Evolutionary conservation across 2,329 filamentous ascomycete species (phyloP).

Genomic region (Nothomitra cinnamomea): DNA sequence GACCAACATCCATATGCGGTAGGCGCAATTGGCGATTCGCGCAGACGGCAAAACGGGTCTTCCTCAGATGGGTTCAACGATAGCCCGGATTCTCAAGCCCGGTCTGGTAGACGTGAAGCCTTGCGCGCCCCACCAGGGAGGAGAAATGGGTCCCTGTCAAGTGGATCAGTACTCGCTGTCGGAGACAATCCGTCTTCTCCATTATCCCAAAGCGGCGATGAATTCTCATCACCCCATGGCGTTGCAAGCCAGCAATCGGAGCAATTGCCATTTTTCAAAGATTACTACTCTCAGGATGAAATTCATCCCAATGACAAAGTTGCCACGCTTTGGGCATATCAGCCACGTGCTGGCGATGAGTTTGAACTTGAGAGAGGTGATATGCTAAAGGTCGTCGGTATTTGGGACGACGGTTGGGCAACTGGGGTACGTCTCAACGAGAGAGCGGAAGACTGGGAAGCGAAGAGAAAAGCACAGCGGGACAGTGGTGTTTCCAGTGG

Average conservation of each 20-base stretch:
- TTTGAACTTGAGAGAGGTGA: constrained; percentile 87
- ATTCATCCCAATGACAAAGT: constrained; percentile 86
- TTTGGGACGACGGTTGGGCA: constrained; percentile 99
- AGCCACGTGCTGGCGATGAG: constrained; percentile 82
- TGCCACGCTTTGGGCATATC: constrained; percentile 88
- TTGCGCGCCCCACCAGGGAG: constrained; percentile 45
- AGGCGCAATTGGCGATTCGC: constrained; percentile 16
- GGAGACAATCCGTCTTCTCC: constrained; percentile 58
- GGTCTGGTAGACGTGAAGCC: constrained; percentile 30
- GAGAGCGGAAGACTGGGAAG: constrained; percentile 77
- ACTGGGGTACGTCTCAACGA: constrained; percentile 76
- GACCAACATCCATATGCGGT: constrained; percentile 38
- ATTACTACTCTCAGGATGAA: constrained; percentile 95
- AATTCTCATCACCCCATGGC: constrained; percentile 71
- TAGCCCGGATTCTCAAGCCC: constrained; percentile 52
- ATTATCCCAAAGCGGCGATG: constrained; percentile 44
- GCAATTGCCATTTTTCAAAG: constrained; percentile 90
- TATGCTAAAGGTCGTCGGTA: constrained; percentile 95
- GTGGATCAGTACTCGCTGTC: constrained; percentile 54
- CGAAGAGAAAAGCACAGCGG: constrained; percentile 56
- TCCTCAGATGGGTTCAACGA: constrained; percentile 57
- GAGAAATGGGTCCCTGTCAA: constrained; percentile 78
- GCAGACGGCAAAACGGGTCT: constrained; percentile 33
- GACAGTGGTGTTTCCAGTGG: constrained; percentile 88
- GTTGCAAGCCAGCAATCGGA: constrained; percentile 83